Evolutionary conservation across 2,329 filamentous ascomycete genomes (phyloP).

Genomic region (Fusarium longipes): DNA sequence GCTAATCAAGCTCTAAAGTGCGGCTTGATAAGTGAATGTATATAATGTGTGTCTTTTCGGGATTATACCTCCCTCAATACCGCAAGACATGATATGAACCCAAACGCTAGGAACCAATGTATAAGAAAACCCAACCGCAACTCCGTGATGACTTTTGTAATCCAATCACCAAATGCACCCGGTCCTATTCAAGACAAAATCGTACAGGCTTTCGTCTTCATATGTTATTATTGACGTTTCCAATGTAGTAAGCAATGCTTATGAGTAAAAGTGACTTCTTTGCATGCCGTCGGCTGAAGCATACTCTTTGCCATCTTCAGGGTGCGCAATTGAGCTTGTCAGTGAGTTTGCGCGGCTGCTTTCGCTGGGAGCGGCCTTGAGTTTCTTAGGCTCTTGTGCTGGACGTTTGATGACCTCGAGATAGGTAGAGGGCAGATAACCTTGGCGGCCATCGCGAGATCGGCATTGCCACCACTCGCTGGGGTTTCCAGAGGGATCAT

Average conservation of each 20-base stretch:
- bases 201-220: constrained; percentile 35
- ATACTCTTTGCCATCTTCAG: constrained; percentile 61
- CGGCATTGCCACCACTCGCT: constrained; percentile 98
- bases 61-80: constrained; percentile 18
- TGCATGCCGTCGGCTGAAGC: constrained; percentile 67
- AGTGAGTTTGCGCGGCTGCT: constrained; percentile 61
- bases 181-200: constrained; percentile 30
- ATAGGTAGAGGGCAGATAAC: constrained; percentile 92
- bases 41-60: constrained; percentile 18
- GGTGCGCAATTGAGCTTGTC: constrained; percentile 56
- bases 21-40: constrained; percentile 26
- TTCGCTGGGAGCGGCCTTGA: constrained; percentile 62
- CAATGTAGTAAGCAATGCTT: constrained; percentile 28
- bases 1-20: not conserved
- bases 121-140: constrained; percentile 37
- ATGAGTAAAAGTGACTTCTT: constrained; percentile 69
- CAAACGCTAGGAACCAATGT: constrained; percentile 44
- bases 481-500: constrained; percentile 88
- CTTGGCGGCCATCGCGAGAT: constrained; percentile 87
- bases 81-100: constrained; percentile 30
- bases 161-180: constrained; percentile 44
- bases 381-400: constrained; percentile 62
- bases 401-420: constrained; percentile 77
- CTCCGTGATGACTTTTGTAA: constrained; percentile 44
- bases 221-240: constrained; percentile 13